Evolutionary conservation across 1,284 basidiomycete genomes (phyloP), one percentile per base, ranked within the genome.

Genomic region (Ganoderma meredithae): DNA sequence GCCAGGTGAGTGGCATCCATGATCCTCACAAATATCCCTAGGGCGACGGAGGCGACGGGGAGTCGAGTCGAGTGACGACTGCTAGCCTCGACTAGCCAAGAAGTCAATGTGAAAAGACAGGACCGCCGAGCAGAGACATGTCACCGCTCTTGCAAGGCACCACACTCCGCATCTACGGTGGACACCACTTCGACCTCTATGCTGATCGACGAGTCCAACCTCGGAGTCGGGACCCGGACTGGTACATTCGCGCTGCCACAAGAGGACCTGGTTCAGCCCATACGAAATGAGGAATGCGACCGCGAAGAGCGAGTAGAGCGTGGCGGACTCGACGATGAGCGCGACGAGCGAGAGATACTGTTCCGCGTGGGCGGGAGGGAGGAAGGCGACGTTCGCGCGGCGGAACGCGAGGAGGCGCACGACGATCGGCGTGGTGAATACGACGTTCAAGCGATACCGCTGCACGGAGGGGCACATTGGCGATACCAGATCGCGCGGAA

Each of bases 281-380:
- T 83, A 84, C 2, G 82, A 80, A 60, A 84, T 75, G 36, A 85
- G 77, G 73, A 84, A 84, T 4, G 81, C 71, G n/a, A 84, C 56
- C 10, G 82, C 78, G 69, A 81, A 81, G 15, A 81, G 71, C 9
- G 82, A 81, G 71, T 84, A 83, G 10, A 83, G 76, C 22, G 82
- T 78, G 1, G 83, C 80, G 10, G 79, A 80, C 72, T 84, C 83
- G 63, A 83, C 68, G 31, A 85, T 68, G 56, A 84, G 80, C 7
- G 83, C 76, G 0, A 76, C 77, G 19, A 85, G 65, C 0, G 81
- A 82, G n/a, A 81, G 70, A 69, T 84, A 83, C 55, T 80, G 76
- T 33, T 60, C 72, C 10, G 75, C 80, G 66, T 82, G 77, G 3
- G 79, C 79, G 1, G 72, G 64, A 0, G 79, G 76, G 25, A 83